A percentile compares a stretch with the other conserved stretches of the same genome.
These are phyloP conservation scores for Blastobotrys arbuscula DNA, from an alignment of 1,139 yeast species.

Conservation along the genomic window DNA sequence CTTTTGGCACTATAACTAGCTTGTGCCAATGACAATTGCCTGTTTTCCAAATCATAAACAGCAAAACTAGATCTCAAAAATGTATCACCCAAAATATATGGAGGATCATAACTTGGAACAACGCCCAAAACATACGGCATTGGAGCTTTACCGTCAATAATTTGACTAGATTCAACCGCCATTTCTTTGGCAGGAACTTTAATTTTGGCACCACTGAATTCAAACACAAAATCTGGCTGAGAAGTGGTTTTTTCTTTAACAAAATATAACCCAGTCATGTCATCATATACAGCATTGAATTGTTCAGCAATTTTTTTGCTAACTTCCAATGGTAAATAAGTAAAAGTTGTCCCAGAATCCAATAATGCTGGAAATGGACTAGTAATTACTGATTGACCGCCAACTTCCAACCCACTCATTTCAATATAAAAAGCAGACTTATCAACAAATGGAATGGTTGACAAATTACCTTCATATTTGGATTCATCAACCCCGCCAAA, in stretches of 20 bases:
- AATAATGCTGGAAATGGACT: constrained; percentile 37
- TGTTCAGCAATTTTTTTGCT: constrained; percentile 23
- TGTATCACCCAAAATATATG: constrained; percentile 59
- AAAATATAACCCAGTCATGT: constrained; percentile 22
- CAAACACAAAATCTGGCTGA: constrained; percentile 24
- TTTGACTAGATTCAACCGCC: constrained; percentile 23
- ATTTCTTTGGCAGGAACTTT: constrained; percentile 27
- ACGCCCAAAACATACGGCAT: constrained; percentile 24
- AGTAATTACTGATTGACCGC: constrained; percentile 6
- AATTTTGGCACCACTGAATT: constrained; percentile 28
- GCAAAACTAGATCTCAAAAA: constrained; percentile 70
- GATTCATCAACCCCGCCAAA: constrained; percentile 59
- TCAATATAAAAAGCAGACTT: constrained; percentile 18
- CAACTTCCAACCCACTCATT: constrained; percentile 16
- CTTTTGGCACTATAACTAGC: constrained; percentile 33
- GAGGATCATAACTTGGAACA: constrained; percentile 23
- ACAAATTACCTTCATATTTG: constrained; percentile 46
- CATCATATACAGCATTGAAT: constrained; percentile 23
- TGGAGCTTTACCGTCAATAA: constrained; percentile 22
- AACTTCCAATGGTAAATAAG: constrained; percentile 43
- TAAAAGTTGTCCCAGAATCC: constrained; percentile 68
- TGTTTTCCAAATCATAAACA: constrained; percentile 68
- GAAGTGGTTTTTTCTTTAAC: constrained; percentile 16
- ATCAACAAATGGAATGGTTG: constrained; percentile 24
- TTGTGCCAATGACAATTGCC: constrained; percentile 63